Evolutionary conservation across 1,284 basidiomycete genomes (phyloP).

Genomic region (Coniferiporia weirii): DNA sequence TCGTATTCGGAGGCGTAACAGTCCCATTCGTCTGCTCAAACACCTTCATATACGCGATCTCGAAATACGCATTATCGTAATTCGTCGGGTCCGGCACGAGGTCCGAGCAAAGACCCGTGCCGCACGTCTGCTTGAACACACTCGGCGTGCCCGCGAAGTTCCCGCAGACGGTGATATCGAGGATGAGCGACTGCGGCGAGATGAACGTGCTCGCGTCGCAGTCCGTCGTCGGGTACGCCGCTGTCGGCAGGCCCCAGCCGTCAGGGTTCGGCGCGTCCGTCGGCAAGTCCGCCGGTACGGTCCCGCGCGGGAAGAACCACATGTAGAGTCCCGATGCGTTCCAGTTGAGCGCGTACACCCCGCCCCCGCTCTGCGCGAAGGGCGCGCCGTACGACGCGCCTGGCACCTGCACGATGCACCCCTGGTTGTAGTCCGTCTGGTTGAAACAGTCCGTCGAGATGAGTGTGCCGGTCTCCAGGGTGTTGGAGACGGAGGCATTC

Average conservation of each 20-base stretch:
- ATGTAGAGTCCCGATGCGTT: slow-evolving; percentile 37
- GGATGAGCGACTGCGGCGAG: slow-evolving; percentile 17
- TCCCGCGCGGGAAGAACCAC: slow-evolving; percentile 34
- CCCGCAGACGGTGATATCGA: slow-evolving; percentile 23
- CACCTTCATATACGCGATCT: slow-evolving; percentile 16
- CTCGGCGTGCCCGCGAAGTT: slow-evolving; percentile 19
- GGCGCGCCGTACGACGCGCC: slow-evolving; percentile 32
- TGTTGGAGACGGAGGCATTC: slow-evolving; percentile 10
- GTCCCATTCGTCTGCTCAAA: slow-evolving; percentile 17
- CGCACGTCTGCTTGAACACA: slow-evolving; percentile 18
- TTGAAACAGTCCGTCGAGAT: slow-evolving; percentile 26
- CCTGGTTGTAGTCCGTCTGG: slow-evolving; percentile 32
- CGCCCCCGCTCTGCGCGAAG: slow-evolving; percentile 37
- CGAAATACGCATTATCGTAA: slow-evolving; percentile 18
- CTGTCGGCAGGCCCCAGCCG: slow-evolving; percentile 17
- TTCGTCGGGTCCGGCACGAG: slow-evolving; percentile 17
- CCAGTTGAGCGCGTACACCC: slow-evolving; percentile 42
- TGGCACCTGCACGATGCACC: slow-evolving; percentile 39
- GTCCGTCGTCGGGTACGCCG: slow-evolving; percentile 12
- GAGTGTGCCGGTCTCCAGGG: slow-evolving; percentile 18
- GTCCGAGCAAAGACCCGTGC: slow-evolving; percentile 12
- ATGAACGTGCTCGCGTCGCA: slow-evolving; percentile 15
- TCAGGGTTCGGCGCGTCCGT: slow-evolving; percentile 14
- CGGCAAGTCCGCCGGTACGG: slow-evolving; percentile 14
- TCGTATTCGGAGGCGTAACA: background rate